A percentile compares a stretch with the other conserved stretches of the same genome.
Conservation (phyloP, 2,329 filamentous ascomycete species). For the Berkeleyomyces basicola region DNA sequence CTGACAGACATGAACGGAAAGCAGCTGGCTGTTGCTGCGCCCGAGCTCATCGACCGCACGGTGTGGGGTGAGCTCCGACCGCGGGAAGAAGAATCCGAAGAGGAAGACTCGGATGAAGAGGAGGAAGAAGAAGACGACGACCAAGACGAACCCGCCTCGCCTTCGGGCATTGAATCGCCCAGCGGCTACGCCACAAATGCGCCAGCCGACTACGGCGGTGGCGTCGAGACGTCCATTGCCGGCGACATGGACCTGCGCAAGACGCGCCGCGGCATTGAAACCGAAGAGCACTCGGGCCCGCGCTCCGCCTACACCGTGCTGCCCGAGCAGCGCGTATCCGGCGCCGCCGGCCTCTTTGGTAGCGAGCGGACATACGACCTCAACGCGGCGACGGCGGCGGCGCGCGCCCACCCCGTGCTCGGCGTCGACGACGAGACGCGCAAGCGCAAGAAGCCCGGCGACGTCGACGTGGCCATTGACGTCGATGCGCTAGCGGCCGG, state of each 20-base stretch:
- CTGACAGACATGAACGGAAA: conserved; percentile 35
- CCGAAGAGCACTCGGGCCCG: conserved; percentile 59
- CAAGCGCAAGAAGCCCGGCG: conserved; percentile 90
- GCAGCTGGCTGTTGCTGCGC: conserved; percentile 28
- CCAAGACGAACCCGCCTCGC: conserved; percentile 35
- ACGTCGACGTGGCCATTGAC: conserved; percentile 85
- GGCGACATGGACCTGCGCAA: conserved; percentile 90
- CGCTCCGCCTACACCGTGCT: conserved; percentile 78
- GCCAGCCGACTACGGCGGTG: conserved; percentile 58
- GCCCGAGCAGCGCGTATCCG: conserved; percentile 38
- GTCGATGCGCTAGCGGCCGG: conserved; percentile 59
- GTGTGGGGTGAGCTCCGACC: conserved; percentile 87
- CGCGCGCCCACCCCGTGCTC: conserved; percentile 51
- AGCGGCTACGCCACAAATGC: conserved; percentile 66
- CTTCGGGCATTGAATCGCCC: conserved; percentile 63
- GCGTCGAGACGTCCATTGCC: conserved; percentile 54
- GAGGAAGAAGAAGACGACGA: conserved; percentile 45
- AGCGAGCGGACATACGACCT: conserved; percentile 89
- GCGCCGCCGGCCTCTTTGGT: conserved; percentile 74
- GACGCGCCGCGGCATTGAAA: conserved; percentile 62
- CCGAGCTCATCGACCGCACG: conserved; percentile 70
- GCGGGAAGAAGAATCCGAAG: conserved; percentile 56
- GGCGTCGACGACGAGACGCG: conserved; percentile 61
- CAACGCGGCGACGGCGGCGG: conserved; percentile 25
- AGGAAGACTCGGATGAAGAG: conserved; percentile 58